Conservation (phyloP, 805 yeast species). For the Priceomyces melissophilus region DNA sequence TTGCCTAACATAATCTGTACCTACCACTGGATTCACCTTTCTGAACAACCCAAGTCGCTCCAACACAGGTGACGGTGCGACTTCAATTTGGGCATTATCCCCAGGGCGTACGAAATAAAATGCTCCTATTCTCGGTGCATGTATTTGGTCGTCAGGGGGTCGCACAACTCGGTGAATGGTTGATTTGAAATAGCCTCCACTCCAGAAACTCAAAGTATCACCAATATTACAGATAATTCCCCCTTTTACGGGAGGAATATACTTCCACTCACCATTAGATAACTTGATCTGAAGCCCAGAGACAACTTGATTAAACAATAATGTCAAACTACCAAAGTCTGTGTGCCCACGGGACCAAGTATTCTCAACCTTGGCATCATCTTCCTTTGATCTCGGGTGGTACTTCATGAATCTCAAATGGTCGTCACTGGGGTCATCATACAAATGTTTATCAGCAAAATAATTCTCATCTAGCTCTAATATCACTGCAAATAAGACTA, state of each 20-base stretch:
- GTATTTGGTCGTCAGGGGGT: slow-evolving; percentile 32
- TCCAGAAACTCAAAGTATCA: slow-evolving; percentile 32
- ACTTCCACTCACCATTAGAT: slow-evolving; percentile 29
- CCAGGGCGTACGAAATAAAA: slow-evolving; percentile 36
- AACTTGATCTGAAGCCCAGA: slow-evolving; percentile 32
- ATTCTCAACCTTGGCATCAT: slow-evolving; percentile 27
- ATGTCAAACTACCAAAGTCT: slow-evolving; percentile 34
- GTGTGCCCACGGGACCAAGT: slow-evolving; percentile 36
- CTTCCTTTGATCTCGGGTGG: slow-evolving; percentile 24
- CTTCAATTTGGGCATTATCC: slow-evolving; percentile 22
- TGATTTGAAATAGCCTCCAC: slow-evolving; percentile 33
- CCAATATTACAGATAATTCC: slow-evolving; percentile 35
- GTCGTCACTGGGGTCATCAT: slow-evolving; percentile 33
- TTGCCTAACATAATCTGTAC: slow-evolving; percentile 27
- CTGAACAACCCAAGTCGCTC: slow-evolving; percentile 26
- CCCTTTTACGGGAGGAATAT: slow-evolving; percentile 28
- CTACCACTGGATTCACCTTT: slow-evolving; percentile 20
- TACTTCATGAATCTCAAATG: slow-evolving; percentile 33
- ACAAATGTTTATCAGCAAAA: slow-evolving; percentile 27
- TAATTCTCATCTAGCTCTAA: slow-evolving; percentile 31
- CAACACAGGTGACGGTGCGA: slow-evolving; percentile 31
- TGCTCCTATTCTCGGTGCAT: slow-evolving; percentile 29
- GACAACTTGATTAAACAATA: slow-evolving; percentile 32
- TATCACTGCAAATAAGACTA: slow-evolving; percentile 30
- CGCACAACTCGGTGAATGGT: slow-evolving; percentile 33